Base-by-base conservation (phyloP, 306 rosid genomes). In the Dalbergia cochinchinensis region DNA sequence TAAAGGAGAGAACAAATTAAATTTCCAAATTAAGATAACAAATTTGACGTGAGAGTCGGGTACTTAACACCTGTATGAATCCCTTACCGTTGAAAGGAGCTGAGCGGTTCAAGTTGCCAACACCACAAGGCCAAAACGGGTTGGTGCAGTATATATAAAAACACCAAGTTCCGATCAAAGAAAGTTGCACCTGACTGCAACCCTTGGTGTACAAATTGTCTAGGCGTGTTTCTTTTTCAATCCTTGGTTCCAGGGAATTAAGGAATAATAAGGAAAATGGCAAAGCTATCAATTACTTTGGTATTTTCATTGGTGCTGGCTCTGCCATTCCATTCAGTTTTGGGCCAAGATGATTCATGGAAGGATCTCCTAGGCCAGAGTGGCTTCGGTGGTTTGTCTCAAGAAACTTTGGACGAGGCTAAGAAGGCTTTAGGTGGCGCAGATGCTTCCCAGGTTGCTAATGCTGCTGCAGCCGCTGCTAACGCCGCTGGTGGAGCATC, bases 271-370 rank as follows among this genome's bases (percentile, higher is more conserved):
- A 22, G 31, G 18, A 69, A 80, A 33, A 88, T 88, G 91, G 84
- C 78, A 0, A 83, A 74, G 57, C 15, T 65, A 45, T 33, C 68
- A 16, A 59, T 69, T 14, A 48, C 77, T 55, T 33, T 83, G 64
- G 64, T 83, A 4, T 58, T 88, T 62, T 37, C 80, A 11, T 8
- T 85, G 71, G 42, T 58, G 62, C 15, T 87, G 65, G 78, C 44
- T 12, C 8, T 65, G 61, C 65, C 85, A 3, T 76, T 80, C 14
- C 35, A 7, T 39, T 26, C 79, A 1, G 84, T 62, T 8, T 35
- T 59, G 72, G 85, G 80, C 8, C 78, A 78, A 12, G 84, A 41
- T 0, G 54, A 44, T 54, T 31, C 77, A 10, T 76, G 31, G 57
- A 3, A 35, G 55, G 44, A 57, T 73, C 26, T 83, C 3, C 0